Evolutionary conservation across 805 yeast species (phyloP).

Genomic region (Kodamaea kakaduensis): DNA sequence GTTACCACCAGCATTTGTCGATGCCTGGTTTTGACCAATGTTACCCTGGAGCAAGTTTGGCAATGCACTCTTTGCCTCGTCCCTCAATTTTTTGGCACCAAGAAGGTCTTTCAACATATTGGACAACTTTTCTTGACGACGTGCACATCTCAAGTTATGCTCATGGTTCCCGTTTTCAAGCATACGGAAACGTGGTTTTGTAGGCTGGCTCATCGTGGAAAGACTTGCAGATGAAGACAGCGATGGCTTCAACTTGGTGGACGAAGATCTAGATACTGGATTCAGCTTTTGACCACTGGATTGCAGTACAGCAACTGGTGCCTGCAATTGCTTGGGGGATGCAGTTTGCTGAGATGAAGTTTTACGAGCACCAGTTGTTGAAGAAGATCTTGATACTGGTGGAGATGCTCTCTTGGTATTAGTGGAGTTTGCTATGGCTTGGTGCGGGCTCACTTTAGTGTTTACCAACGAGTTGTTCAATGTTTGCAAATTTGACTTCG

Average conservation of each 20-base stretch:
- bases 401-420: slow-evolving; percentile 9
- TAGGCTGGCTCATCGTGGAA: slow-evolving; percentile 5
- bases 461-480: slow-evolving; percentile 10
- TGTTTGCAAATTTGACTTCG: slow-evolving; percentile 11
- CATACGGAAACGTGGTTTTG: slow-evolving; percentile 48
- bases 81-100: slow-evolving; percentile 69
- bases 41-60: slow-evolving; percentile 51
- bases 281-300: slow-evolving; percentile 5
- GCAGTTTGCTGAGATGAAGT: slow-evolving; percentile 4
- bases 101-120: slow-evolving; percentile 71
- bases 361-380: slow-evolving; percentile 6
- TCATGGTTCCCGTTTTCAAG: slow-evolving; percentile 72
- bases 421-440: not conserved
- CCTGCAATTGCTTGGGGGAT: not conserved
- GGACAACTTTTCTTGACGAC: slow-evolving; percentile 71
- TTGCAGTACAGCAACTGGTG: not conserved
- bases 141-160: slow-evolving; percentile 72
- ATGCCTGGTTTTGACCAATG: not conserved
- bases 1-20: slow-evolving; percentile 13
- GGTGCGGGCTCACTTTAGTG: not conserved
- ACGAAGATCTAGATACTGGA: slow-evolving; percentile 19
- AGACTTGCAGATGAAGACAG: slow-evolving; percentile 12
- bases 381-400: slow-evolving; percentile 10
- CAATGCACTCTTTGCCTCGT: slow-evolving; percentile 69
- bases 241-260: slow-evolving; percentile 15